Conservation (phyloP, 2,329 filamentous ascomycete species). For the Venturiaceae sp. region DNA sequence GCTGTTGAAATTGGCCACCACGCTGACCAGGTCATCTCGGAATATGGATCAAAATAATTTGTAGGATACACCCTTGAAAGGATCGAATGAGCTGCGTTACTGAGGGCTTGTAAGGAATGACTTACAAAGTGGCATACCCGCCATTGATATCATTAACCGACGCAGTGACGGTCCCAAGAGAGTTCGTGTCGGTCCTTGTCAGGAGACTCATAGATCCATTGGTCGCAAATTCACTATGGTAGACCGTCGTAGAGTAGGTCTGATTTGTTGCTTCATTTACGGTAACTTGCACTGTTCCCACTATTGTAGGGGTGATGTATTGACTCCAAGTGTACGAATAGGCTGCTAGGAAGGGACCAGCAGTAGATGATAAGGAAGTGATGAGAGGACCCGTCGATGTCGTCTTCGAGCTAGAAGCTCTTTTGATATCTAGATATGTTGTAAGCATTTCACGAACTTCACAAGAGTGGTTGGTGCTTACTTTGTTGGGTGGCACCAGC, state of each 20-base stretch:
- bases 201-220: not conserved
- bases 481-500: no score
- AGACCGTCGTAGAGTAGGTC: not conserved
- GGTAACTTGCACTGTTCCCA: not conserved
- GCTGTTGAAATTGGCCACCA: no score
- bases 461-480: no score
- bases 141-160: not conserved
- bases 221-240: not conserved
- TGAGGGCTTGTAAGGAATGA: no score
- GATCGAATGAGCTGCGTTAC: no score
- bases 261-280: not conserved
- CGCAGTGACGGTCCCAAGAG: not conserved
- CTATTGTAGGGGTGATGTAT: not conserved
- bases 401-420: no score
- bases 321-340: not conserved
- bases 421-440: no score
- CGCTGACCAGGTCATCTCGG: not conserved
- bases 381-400: no score
- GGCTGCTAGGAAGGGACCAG: not conserved
- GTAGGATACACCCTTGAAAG: no score
- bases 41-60: not conserved
- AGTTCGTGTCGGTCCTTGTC: not conserved
- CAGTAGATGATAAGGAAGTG: no score
- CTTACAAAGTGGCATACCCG: no score
- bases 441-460: no score